A percentile compares a stretch with the other conserved stretches of the same genome.
phyloP scores from a whole-genome alignment of 139 green algal genomes.

The Ostreobium quekettii region DNA sequence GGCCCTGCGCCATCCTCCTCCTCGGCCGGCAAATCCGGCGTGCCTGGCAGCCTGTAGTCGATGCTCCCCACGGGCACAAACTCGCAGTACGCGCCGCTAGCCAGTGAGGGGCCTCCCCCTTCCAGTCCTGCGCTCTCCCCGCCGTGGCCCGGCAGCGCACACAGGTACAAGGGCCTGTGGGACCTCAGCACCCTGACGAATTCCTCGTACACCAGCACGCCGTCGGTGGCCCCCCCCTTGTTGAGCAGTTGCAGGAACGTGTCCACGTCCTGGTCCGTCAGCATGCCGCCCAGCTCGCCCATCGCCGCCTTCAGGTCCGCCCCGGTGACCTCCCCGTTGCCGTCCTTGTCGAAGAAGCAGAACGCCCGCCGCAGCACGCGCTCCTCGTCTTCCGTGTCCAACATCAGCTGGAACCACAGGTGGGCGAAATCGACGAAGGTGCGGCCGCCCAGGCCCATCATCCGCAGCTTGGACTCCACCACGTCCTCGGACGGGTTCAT shows the following conservation, averaged over 20 bases:
- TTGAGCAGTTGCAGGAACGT: conserved; percentile 12
- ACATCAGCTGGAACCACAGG: background rate
- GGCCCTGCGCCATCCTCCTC: too few species aligned
- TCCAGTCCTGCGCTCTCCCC: too few species aligned
- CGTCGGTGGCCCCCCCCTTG: background rate
- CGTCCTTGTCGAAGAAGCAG: conserved; percentile 22
- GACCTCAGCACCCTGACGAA: conserved; percentile 9
- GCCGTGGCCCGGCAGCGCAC: too few species aligned
- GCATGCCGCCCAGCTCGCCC: background rate
- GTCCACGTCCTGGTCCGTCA: conserved; percentile 14
- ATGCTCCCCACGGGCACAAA: too few species aligned
- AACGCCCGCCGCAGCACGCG: conserved; percentile 16
- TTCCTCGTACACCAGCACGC: conserved; percentile 12
- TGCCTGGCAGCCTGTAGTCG: too few species aligned
- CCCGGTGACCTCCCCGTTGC: conserved; percentile 11
- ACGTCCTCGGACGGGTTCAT: conserved; percentile 13
- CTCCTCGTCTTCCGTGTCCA: conserved; percentile 9
- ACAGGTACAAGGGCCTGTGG: conserved; percentile 9
- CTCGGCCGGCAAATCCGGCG: too few species aligned
- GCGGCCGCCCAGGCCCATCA: background rate
- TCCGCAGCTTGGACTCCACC: conserved; percentile 5
- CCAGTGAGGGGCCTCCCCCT: too few species aligned
- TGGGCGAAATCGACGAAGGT: conserved; percentile 6
- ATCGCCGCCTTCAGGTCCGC: conserved; percentile 12
- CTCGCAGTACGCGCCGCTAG: too few species aligned